Percentiles rank a stretch among this genome's conserved stretches.
Conservation (phyloP, 2,329 filamentous ascomycete species). For the Penicillium italicum region DNA sequence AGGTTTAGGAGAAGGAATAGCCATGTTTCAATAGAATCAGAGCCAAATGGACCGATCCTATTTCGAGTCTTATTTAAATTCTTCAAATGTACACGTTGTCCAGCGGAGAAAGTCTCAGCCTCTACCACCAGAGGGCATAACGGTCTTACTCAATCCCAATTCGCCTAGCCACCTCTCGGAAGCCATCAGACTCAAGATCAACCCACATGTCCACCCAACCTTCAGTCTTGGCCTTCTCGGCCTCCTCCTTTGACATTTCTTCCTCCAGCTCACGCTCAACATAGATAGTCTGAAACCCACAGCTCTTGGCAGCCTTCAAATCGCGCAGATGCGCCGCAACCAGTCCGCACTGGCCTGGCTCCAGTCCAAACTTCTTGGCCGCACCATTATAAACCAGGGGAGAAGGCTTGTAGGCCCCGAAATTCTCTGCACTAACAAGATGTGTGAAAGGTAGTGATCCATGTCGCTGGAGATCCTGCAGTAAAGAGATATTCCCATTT, state of each 20-base stretch:
- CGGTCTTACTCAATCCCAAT: constrained; percentile 36
- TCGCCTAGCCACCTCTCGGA: constrained; percentile 51
- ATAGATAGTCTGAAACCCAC: constrained; percentile 68
- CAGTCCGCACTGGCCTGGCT: constrained; percentile 64
- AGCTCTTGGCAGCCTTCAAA: constrained; percentile 60
- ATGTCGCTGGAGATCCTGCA: constrained; percentile 60
- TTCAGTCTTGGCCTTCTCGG: constrained; percentile 52
- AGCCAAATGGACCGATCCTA: background rate
- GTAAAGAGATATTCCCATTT: constrained; percentile 68
- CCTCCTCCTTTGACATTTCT: constrained; percentile 51
- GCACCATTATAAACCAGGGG: constrained; percentile 67
- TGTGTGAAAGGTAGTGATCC: constrained; percentile 60
- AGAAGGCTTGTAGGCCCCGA: constrained; percentile 71
- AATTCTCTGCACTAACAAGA: constrained; percentile 66
- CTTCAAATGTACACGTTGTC: background rate
- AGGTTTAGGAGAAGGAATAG: background rate
- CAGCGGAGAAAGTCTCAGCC: background rate
- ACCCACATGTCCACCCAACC: constrained; percentile 66
- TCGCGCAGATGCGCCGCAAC: constrained; percentile 73
- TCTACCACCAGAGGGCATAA: too few species aligned
- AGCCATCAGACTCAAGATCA: constrained; percentile 48
- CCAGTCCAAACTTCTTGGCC: constrained; percentile 54
- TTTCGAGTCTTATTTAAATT: background rate
- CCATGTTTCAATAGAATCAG: background rate
- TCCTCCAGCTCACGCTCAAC: constrained; percentile 68